Percentiles rank a stretch among this genome's conserved stretches.
Evolutionary conservation across 2,329 filamentous ascomycete genomes (phyloP).

Genomic region (Fusarium xylarioides): DNA sequence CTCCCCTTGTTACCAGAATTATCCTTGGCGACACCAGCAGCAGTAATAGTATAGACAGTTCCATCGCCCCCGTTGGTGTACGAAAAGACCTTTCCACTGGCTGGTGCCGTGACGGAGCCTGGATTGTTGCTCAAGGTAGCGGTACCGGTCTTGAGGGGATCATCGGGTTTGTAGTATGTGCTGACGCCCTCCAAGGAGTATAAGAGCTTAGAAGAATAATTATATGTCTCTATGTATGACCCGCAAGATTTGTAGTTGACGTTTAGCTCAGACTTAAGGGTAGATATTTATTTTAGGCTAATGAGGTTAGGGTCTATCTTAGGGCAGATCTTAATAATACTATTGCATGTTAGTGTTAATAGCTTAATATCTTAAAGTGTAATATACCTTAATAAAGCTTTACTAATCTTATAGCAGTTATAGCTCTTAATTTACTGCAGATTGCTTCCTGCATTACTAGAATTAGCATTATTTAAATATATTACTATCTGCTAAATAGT

Average conservation of each 20-base stretch:
- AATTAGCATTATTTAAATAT: not conserved
- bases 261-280: not conserved
- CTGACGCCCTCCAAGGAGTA: not conserved
- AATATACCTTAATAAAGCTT: not conserved
- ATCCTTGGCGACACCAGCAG: not conserved
- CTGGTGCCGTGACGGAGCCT: not conserved
- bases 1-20: not conserved
- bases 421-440: not conserved
- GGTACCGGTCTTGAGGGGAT: not conserved
- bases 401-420: not conserved
- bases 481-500: not conserved
- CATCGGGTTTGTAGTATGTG: not conserved
- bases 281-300: not conserved
- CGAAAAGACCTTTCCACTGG: not conserved
- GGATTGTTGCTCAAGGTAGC: not conserved
- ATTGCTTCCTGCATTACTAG: not conserved
- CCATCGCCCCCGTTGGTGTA: not conserved
- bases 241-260: not conserved
- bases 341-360: not conserved
- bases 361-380: accelerated
- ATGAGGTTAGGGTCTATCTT: not conserved
- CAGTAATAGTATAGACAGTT: not conserved
- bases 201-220: not conserved
- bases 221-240: not conserved
- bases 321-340: not conserved